Conservation (phyloP, 2,329 filamentous ascomycete species). For the Arthrobotrys conoides region DNA sequence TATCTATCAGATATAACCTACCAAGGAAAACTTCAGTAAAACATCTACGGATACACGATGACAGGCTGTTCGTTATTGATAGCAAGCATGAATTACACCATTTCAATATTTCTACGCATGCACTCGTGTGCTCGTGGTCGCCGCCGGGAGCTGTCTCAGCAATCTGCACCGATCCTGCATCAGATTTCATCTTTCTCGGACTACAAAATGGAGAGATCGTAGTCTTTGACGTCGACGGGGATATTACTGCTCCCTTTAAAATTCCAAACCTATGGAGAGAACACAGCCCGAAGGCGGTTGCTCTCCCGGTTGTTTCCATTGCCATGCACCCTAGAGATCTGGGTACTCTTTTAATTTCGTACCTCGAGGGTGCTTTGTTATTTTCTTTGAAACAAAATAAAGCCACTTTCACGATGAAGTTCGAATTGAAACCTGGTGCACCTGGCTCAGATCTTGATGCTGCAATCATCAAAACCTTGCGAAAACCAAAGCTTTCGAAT, state of each 20-base stretch:
- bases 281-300: constrained; percentile 76
- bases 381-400: constrained; percentile 96
- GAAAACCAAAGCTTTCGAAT: constrained; percentile 82
- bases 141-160: constrained; percentile 82
- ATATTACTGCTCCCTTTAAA: constrained; percentile 79
- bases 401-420: constrained; percentile 83
- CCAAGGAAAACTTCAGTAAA: constrained; percentile 81
- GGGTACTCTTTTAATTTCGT: constrained; percentile 91
- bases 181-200: constrained; percentile 94
- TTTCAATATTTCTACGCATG: constrained; percentile 73
- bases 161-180: constrained; percentile 85
- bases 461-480: constrained; percentile 73
- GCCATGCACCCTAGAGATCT: constrained; percentile 92
- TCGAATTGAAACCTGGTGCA: constrained; percentile 83
- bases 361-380: constrained; percentile 85
- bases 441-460: constrained; percentile 82
- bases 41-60: constrained; percentile 84
- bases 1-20: constrained; percentile 81
- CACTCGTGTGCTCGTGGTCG: constrained; percentile 65
- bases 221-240: constrained; percentile 91
- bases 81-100: constrained; percentile 86
- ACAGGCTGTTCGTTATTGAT: constrained; percentile 87
- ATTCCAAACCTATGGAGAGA: constrained; percentile 90
- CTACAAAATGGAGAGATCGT: constrained; percentile 85
- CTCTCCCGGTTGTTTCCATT: constrained; percentile 79